phyloP scores from a whole-genome alignment of 129 eudicot genomes.

The Pulicaria dysenterica region DNA sequence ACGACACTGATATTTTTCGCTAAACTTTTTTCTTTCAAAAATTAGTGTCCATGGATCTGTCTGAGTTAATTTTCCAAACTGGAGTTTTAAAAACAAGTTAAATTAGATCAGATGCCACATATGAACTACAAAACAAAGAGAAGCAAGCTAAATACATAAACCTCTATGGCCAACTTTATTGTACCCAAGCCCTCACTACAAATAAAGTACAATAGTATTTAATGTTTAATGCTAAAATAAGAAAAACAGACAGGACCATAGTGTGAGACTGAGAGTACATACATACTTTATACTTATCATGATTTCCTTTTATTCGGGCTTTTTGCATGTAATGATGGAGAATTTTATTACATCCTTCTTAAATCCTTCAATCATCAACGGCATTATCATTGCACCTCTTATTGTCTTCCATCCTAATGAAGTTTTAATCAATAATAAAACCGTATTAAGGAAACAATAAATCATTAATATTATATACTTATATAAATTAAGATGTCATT shows the following conservation, averaged over 20 bases:
- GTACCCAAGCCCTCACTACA: too few relatives aligned
- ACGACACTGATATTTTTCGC: too few relatives aligned
- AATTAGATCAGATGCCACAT: too few relatives aligned
- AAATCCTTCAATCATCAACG: conserved; percentile 86
- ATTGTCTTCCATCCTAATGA: conserved; percentile 86
- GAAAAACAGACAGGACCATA: neutral
- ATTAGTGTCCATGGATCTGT: too few relatives aligned
- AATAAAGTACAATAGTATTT: too few relatives aligned
- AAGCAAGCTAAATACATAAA: too few relatives aligned
- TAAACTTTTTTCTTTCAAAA: too few relatives aligned
- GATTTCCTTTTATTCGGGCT: conserved; percentile 39
- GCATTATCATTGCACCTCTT: conserved; percentile 84
- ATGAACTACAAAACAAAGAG: too few relatives aligned
- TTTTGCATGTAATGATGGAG: conserved; percentile 78
- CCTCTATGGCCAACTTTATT: too few relatives aligned
- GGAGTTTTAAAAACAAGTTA: too few relatives aligned
- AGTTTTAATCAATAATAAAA: neutral
- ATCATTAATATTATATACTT: neutral
- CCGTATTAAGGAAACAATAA: neutral
- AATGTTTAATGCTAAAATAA: too few relatives aligned
- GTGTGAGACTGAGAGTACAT: neutral
- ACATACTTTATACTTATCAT: neutral
- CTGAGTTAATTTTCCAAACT: too few relatives aligned
- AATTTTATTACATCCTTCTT: conserved; percentile 74
- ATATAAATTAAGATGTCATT: neutral